Percentiles rank a stretch among this genome's conserved stretches.
These are phyloP conservation scores for Larix kaempferi DNA, from an alignment of 75 land plant genomes.

Conservation along the genomic window DNA sequence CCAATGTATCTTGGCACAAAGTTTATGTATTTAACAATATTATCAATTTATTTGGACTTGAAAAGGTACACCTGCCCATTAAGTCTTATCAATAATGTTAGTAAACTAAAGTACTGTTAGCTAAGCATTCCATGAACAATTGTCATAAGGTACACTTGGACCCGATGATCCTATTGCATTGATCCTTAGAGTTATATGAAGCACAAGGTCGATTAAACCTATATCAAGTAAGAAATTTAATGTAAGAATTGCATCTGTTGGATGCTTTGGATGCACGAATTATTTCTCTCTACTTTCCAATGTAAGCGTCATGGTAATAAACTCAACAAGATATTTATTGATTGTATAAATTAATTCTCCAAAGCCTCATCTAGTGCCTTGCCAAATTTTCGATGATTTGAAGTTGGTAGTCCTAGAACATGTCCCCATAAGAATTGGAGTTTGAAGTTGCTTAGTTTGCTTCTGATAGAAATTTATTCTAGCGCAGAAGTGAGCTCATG, in stretches of 20 bases:
- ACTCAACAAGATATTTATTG: not conserved
- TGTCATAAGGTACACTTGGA: conserved; percentile 3
- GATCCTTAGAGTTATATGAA: not conserved
- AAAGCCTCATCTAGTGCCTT: not conserved
- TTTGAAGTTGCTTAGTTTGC: not conserved
- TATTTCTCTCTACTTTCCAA: not conserved
- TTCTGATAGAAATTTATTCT: not conserved
- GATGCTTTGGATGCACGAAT: not conserved
- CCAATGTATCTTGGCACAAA: too few species aligned
- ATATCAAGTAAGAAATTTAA: not conserved
- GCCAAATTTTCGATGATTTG: too few species aligned
- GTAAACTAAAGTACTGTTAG: too few species aligned
- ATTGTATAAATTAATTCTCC: too few species aligned
- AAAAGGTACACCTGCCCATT: too few species aligned
- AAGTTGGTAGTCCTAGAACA: not conserved
- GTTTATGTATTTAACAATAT: too few species aligned
- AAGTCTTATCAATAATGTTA: too few species aligned
- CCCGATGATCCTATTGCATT: not conserved
- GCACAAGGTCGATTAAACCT: not conserved
- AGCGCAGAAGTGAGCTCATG: not conserved
- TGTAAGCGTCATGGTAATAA: not conserved
- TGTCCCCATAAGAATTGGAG: not conserved
- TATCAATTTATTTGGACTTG: too few species aligned
- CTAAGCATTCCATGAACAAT: not conserved
- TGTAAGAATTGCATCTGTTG: not conserved